Evolutionary conservation across 2,329 filamentous ascomycete genomes (phyloP).

Genomic region (Phaeosphaeriaceae sp.): DNA sequence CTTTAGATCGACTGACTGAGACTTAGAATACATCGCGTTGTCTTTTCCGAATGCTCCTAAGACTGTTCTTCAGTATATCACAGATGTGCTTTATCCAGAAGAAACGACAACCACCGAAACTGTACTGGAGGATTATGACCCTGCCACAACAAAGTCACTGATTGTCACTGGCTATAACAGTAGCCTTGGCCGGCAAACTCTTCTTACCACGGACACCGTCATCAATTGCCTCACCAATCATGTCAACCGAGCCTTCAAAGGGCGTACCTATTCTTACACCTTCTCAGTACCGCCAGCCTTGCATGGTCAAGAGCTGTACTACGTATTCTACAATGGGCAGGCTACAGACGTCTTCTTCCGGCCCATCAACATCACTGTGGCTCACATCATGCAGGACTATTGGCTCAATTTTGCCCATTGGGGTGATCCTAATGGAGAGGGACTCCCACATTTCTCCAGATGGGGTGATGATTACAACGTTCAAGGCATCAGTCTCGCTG

Average conservation of each 20-base stretch:
- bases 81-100: neutral
- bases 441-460: neutral
- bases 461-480: neutral
- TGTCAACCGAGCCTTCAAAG: neutral
- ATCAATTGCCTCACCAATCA: neutral
- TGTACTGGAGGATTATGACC: neutral
- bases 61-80: neutral
- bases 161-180: neutral
- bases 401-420: neutral
- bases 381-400: neutral
- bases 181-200: neutral
- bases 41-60: neutral
- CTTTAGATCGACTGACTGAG: too few relatives aligned
- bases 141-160: neutral
- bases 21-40: neutral
- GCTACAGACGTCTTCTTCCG: neutral
- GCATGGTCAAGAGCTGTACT: slow-evolving; percentile 10
- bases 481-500: neutral
- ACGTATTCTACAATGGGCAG: slow-evolving; percentile 10
- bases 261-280: slow-evolving; percentile 7
- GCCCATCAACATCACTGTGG: neutral
- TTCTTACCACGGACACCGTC: neutral
- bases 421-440: neutral
- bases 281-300: slow-evolving; percentile 12
- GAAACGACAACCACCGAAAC: neutral